These are phyloP conservation scores for Rutstroemia sp. DNA, from an alignment of 2,329 filamentous ascomycete genomes.

Conservation along the genomic window DNA sequence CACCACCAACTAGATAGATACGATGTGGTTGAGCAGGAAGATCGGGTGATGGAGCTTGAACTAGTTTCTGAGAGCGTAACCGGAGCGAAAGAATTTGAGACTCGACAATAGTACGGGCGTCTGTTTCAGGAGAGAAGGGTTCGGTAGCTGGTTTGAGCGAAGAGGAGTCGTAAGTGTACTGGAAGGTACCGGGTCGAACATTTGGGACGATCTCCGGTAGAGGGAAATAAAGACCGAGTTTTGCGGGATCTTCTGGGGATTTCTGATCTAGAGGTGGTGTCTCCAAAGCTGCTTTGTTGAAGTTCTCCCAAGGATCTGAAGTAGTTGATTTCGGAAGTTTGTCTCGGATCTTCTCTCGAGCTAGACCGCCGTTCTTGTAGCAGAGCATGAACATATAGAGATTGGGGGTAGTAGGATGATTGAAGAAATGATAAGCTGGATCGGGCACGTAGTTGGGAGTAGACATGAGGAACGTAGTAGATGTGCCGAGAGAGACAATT, in stretches of 20 bases:
- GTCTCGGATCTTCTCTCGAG: constrained; percentile 84
- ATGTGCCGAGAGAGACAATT: constrained; percentile 91
- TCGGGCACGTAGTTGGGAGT: constrained; percentile 87
- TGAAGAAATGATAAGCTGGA: constrained; percentile 93
- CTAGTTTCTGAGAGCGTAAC: constrained; percentile 72
- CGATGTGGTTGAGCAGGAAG: constrained; percentile 74
- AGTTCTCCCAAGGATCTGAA: constrained; percentile 63
- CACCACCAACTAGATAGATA: constrained; percentile 91
- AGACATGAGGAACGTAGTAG: constrained; percentile 95
- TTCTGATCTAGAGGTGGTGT: constrained; percentile 62
- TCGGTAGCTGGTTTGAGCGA: constrained; percentile 39
- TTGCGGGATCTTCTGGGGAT: constrained; percentile 52
- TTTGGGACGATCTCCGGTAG: constrained; percentile 95
- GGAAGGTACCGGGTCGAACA: constrained; percentile 77
- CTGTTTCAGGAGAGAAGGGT: constrained; percentile 50
- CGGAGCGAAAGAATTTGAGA: constrained; percentile 91
- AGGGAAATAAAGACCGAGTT: constrained; percentile 90
- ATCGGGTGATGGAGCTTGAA: constrained; percentile 42
- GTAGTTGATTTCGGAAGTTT: constrained; percentile 52
- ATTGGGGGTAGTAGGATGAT: constrained; percentile 83
- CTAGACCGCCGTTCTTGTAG: constrained; percentile 96
- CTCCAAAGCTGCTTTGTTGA: constrained; percentile 65
- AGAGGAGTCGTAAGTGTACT: constrained; percentile 57
- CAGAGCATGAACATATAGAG: constrained; percentile 99
- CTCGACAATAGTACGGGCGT: constrained; percentile 83